phyloP scores from a whole-genome alignment of 2,329 filamentous ascomycete genomes.

The Beauveria pseudobassiana region DNA sequence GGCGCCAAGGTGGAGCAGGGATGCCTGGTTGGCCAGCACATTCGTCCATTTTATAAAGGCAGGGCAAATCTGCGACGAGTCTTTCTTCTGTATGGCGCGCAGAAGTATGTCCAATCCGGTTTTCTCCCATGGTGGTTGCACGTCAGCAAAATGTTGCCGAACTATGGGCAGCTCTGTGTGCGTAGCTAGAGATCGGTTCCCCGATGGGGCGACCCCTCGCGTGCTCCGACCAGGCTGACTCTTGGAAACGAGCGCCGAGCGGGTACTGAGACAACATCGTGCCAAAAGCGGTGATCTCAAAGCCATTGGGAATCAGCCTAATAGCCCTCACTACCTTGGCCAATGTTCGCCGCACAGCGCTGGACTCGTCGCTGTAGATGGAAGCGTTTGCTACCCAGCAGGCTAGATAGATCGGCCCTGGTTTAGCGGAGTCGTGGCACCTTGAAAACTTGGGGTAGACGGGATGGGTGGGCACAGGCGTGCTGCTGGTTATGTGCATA shows the following conservation, averaged over 20 bases:
- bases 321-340: neutral
- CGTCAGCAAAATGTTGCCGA: slow-evolving; percentile 9
- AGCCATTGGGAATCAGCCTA: slow-evolving; percentile 19
- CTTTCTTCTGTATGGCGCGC: slow-evolving; percentile 23
- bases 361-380: neutral
- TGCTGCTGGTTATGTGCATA: slow-evolving; percentile 9
- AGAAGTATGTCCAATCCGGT: slow-evolving; percentile 22
- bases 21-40: slow-evolving; percentile 15
- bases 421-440: neutral
- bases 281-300: slow-evolving; percentile 20
- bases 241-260: neutral
- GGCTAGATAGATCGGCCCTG: neutral
- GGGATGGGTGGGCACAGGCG: neutral
- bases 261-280: slow-evolving; percentile 15
- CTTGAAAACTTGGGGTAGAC: slow-evolving; percentile 9
- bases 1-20: slow-evolving; percentile 18
- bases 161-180: slow-evolving; percentile 7
- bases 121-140: slow-evolving; percentile 11
- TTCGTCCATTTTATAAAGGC: slow-evolving; percentile 23
- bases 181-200: slow-evolving; percentile 21
- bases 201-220: slow-evolving; percentile 16
- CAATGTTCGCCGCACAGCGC: neutral
- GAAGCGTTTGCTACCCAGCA: neutral
- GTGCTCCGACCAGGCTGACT: slow-evolving; percentile 15
- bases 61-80: slow-evolving; percentile 18